Conservation (phyloP, 1,284 basidiomycete genomes). For the Spongispora temasekensis region DNA sequence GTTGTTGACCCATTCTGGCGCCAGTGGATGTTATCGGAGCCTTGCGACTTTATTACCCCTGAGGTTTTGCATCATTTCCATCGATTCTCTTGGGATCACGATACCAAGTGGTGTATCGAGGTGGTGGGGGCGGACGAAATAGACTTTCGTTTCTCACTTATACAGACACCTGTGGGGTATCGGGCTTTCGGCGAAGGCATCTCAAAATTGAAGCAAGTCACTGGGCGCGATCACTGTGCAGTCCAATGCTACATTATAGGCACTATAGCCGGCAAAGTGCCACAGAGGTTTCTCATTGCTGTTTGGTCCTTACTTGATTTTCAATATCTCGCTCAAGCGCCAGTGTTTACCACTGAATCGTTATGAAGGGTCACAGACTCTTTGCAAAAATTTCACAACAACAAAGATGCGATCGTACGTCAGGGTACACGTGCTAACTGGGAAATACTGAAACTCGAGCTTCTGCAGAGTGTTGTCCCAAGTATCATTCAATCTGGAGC, state of each 20-base stretch:
- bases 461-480: not conserved
- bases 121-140: constrained; percentile 3
- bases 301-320: not conserved
- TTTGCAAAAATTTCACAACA: constrained; percentile 6
- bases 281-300: not conserved
- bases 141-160: constrained; percentile 7
- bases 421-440: not conserved
- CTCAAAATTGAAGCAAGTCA: constrained; percentile 2
- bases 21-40: constrained; percentile 6
- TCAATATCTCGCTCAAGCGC: constrained; percentile 9
- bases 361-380: not conserved
- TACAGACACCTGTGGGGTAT: constrained; percentile 3
- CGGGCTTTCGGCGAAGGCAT: constrained; percentile 3
- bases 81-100: constrained; percentile 1
- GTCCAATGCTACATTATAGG: constrained; percentile 2
- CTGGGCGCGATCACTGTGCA: not conserved
- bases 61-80: constrained; percentile 4
- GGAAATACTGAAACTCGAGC: not conserved
- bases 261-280: not conserved
- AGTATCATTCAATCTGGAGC: constrained; percentile 1
- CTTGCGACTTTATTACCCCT: constrained; percentile 1
- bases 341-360: not conserved
- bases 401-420: not conserved
- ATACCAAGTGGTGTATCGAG: constrained; percentile 7
- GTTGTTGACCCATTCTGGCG: constrained; percentile 10